Evolutionary conservation across 495 filamentous ascomycete genomes (phyloP), one percentile per base, ranked within the genome.

Genomic region (Penicillium cataractarum): DNA sequence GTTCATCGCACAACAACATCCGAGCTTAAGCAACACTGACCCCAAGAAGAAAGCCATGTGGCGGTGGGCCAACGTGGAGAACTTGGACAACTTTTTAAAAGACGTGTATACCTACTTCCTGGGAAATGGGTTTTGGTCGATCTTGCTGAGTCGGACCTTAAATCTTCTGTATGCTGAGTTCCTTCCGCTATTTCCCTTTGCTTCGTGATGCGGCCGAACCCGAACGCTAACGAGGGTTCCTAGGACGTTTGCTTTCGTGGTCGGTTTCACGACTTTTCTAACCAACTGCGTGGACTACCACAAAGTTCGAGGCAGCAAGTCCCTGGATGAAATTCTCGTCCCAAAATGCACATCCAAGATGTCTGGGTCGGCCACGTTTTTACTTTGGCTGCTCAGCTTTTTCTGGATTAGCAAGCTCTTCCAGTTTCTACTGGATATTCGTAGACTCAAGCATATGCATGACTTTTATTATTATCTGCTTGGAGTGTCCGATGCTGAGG

Each of bases 51-150:
- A 87, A 74, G 94, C 95, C 4, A 88, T 97, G 84, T 98, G 93
- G 90, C 88, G 89, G 71, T 99, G 95, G 92, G 90, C 91, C 59
- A 97, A 97, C 69, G 91, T 96, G 32, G 85, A 88, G 48, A 95
- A 98, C 70, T 78, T 99, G 60, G 95, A 99, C 73, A 89, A 87
- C 61, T 98, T 97, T 73, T 83, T 99, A 49, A 82, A 85, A 63
- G 90, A 97, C 57, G 94, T 97, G 26, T 99, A 98, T 73, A 82
- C 88, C 44, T 99, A 98, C 71, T 99, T 90, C 73, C 75, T 87
- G 22, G 91, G 91, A 0, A 86, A 90, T 64, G 95, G 95, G 7
- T 89, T 97, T 24, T 96, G 91, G 89, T 97, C 91, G 58, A 97
- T 99, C 24, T 49, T 93, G 26, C 78, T 96, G 39, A 86, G 84